These are phyloP conservation scores for Tetrapisispora arboricola DNA, from an alignment of 805 yeast species.

Conservation along the genomic window DNA sequence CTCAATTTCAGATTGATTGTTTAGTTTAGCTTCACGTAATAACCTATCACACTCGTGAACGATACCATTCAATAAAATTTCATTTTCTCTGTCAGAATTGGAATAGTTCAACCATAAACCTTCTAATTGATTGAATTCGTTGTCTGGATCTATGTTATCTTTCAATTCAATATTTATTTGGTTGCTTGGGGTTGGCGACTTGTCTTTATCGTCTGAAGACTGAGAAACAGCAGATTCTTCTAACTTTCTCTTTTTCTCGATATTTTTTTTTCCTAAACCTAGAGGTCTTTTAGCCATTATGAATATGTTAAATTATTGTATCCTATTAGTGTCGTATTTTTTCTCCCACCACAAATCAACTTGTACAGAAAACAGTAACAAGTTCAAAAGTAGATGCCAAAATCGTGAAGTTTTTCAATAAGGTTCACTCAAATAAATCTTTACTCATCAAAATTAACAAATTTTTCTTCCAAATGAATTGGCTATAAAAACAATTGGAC, in stretches of 20 bases:
- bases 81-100: constrained; percentile 47
- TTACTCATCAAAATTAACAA: too few relatives aligned
- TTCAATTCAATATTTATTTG: constrained; percentile 58
- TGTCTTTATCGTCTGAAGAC: constrained; percentile 9
- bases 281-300: constrained; percentile 55
- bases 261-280: constrained; percentile 51
- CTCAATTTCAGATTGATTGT: constrained; percentile 13
- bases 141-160: constrained; percentile 62
- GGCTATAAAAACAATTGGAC: too few relatives aligned
- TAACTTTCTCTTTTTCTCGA: constrained; percentile 29
- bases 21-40: constrained; percentile 32
- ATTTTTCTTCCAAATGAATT: too few relatives aligned
- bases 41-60: constrained; percentile 88
- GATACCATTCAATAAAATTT: constrained; percentile 65
- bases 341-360: too few relatives aligned
- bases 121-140: constrained; percentile 64
- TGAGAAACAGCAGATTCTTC: constrained; percentile 7
- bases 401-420: too few relatives aligned
- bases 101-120: constrained; percentile 63
- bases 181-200: constrained; percentile 22
- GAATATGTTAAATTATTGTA: too few relatives aligned
- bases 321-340: too few relatives aligned
- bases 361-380: too few relatives aligned
- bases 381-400: too few relatives aligned
- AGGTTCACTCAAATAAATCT: too few relatives aligned